Evolutionary conservation across 768 basidiomycete genomes (phyloP).

Genomic region (Termitomyces heimii): DNA sequence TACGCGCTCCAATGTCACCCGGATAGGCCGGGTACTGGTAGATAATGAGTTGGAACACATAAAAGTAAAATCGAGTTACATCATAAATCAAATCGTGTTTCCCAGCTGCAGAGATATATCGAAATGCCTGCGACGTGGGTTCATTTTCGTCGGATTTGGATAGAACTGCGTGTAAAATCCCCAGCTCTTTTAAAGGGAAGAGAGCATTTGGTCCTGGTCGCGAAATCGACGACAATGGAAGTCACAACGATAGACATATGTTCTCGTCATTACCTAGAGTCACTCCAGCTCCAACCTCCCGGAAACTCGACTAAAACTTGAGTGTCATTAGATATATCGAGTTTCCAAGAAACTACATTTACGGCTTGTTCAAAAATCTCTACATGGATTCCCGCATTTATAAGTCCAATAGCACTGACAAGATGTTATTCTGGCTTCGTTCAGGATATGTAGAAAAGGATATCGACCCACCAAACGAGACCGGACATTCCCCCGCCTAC

Average conservation of each 20-base stretch:
- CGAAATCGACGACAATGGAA: not conserved
- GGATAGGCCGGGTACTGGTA: conserved; percentile 25
- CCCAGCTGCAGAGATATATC: conserved; percentile 35
- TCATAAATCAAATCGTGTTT: conserved; percentile 39
- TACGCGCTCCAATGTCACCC: conserved; percentile 33
- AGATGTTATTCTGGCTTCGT: not conserved
- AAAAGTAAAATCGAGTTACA: conserved; percentile 21
- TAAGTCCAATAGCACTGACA: conserved; percentile 35
- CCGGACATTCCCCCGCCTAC: conserved; percentile 55
- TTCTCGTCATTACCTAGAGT: conserved; percentile 32
- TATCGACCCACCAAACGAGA: conserved; percentile 28
- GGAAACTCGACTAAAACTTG: conserved; percentile 34
- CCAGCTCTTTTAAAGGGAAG: conserved; percentile 37
- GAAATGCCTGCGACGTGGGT: conserved; percentile 27
- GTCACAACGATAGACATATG: not conserved
- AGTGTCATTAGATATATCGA: not conserved
- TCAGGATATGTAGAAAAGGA: not conserved
- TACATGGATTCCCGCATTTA: conserved; percentile 34
- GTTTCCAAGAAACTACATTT: not conserved
- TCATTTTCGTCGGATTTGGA: conserved; percentile 26
- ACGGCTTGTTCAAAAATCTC: conserved; percentile 51
- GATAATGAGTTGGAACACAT: not conserved
- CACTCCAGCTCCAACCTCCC: conserved; percentile 52
- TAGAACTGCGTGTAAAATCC: conserved; percentile 38
- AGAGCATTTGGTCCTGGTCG: conserved; percentile 45